Evolutionary conservation across 306 rosid genomes (phyloP), one percentile per base, ranked within the genome.

Genomic region (Lathyrus aphaca): DNA sequence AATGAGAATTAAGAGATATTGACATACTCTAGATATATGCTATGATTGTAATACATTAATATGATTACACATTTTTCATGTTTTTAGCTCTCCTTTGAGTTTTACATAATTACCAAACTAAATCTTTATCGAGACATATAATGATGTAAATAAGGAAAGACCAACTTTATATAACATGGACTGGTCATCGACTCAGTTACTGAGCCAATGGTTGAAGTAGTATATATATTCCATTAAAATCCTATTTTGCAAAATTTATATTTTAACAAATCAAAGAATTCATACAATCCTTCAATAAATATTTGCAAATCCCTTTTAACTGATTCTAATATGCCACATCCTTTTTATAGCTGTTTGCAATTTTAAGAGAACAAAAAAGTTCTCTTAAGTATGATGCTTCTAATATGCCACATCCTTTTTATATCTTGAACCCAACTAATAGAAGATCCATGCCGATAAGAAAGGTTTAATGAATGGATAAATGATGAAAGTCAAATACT

Each of bases 1-100:
- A 23, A 54, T 42, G 51, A 46, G 65, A 65, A 61, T 78, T 44
- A 65, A 70, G 48, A 50, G 66, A 38, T 55, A 35, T 21, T 17
- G 55, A 61, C 25, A 27, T 49, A 39, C 58, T 44, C 48, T 17
- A 55, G 38, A 43, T 29, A 59, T 40, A 74, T 35, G 48, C 25
- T 53, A 43, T 23, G 29, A 38, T 65, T 64, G 21, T 65, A 46
- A 55, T 38, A 56, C 48, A 57, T 42, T 56, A 32, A 35, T 38
- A 68, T 49, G 56, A 8, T 50, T 50, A 17, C 56, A 50, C 29
- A 8, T 50, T 50, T 17, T 25, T 17, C 14, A 10, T 3, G 56
- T 50, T 50, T 49, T 50, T 50, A 17, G 3, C 56, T 60, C 13
- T 57, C 21, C 16, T 71, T 71, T 13, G 49, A 64, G 21, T 45